Base-by-base conservation (phyloP, 345 rosid species). In the Ailanthus altissimus region DNA sequence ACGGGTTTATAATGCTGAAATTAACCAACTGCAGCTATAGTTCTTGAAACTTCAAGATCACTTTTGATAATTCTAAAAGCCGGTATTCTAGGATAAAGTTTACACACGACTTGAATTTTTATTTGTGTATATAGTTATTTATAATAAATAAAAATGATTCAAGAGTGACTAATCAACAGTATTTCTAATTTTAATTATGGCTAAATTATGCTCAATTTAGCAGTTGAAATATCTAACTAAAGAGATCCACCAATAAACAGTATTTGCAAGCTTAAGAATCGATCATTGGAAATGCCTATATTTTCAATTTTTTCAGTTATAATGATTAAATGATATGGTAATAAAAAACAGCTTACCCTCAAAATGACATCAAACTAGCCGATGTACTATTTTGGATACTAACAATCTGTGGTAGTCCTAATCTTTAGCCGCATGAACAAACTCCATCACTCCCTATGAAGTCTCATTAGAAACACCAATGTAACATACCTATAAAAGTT, bases 391-490 rank as follows among this genome's bases (percentile, higher is more conserved):
- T 95, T 70, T 95, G 98, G 83, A 93, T 93, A 75, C 98, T 94
- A 67, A 93, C 88, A 40, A 95, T 95, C 89, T 95, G 93, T 51
- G 97, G 94, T 38, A 95, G 83, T 70, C 94, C 99, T 81, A 93
- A 23, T 82, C 85, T 90, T 88, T 87, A 67, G 97, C 90, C 14
- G 98, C 89, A 81, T 88, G 89, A 74, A 91, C 91, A 81, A 94
- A 93, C 89, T 91, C 98, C 99, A 93, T 94, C 38, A 94, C 94
- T 76, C 98, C 99, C 77, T 84, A 94, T 36, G 99, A 89, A 62
- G 95, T 88, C 88, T 94, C 98, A 71, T 91, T 93, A 36, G 99
- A 93, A 81, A 94, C 91, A 75, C 98, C 99, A 5, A 94, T 86
- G 51, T 91, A 90, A 59, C 98, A 93, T 56, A 94, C 85, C 98